Conservation (phyloP, 2,329 filamentous ascomycete species). For the Alternaria hordeiaustralica region DNA sequence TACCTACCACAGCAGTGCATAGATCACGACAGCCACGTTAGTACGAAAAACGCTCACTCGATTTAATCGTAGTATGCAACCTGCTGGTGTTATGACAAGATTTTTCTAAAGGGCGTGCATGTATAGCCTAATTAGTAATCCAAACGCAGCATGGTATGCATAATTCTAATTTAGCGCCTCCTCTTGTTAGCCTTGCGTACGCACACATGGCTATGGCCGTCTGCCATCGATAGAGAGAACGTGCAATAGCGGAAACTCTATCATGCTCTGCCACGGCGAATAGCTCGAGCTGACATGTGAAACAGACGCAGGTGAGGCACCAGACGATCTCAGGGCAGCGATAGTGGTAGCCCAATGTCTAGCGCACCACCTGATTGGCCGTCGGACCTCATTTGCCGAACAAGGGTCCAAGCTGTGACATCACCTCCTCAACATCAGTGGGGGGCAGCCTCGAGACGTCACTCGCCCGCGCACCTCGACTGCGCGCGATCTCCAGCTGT, state of each 20-base stretch:
- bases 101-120: neutral
- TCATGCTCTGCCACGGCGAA: neutral
- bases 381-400: neutral
- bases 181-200: neutral
- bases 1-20: neutral
- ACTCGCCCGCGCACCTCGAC: neutral
- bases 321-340: neutral
- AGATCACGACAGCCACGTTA: neutral
- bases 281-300: neutral
- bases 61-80: neutral
- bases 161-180: no score
- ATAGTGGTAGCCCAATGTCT: neutral
- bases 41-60: fast-evolving
- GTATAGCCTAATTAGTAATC: neutral
- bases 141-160: neutral
- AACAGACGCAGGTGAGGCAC: neutral
- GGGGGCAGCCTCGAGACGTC: neutral
- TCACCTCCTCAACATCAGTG: slow-evolving; percentile 1
- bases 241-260: neutral
- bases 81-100: no score
- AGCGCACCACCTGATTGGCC: slow-evolving; percentile 2
- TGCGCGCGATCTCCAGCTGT: slow-evolving; percentile 9
- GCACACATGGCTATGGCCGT: neutral
- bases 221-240: neutral
- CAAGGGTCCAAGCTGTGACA: slow-evolving; percentile 11